phyloP scores from a whole-genome alignment of 139 green algal genomes.

The Volvox reticuliferus region DNA sequence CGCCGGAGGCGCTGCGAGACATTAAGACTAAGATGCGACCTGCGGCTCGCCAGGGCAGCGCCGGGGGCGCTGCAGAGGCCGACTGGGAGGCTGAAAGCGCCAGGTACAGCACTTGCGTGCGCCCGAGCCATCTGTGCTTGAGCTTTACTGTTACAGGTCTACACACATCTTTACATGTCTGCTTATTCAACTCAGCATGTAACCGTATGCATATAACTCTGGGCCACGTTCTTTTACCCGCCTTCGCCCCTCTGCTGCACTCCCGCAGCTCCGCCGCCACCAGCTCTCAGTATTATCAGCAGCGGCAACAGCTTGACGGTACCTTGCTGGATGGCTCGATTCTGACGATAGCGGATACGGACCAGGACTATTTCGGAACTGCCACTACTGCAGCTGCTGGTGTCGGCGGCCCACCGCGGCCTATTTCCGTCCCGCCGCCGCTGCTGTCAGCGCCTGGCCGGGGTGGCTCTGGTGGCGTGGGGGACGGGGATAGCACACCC shows the following conservation, averaged over 20 bases:
- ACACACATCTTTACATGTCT: too few relatives aligned
- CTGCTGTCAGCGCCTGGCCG: not conserved
- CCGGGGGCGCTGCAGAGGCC: not conserved
- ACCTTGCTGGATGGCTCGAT: not conserved
- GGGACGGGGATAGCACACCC: not conserved
- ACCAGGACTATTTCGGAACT: not conserved
- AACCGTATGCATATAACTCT: too few relatives aligned
- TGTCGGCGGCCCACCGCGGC: not conserved
- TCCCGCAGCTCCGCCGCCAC: too few relatives aligned
- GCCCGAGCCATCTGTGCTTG: too few relatives aligned
- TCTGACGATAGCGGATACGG: not conserved
- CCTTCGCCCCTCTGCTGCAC: too few relatives aligned
- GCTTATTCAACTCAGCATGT: too few relatives aligned
- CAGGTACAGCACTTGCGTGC: conserved; percentile 6
- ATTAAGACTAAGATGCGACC: conserved; percentile 24
- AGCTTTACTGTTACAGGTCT: too few relatives aligned
- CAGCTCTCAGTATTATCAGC: too few relatives aligned
- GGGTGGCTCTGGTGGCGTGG: not conserved
- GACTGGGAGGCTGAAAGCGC: not conserved
- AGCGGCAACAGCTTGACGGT: not conserved
- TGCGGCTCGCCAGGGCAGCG: not conserved
- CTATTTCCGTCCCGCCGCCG: not conserved
- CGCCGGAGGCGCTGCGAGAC: conserved; percentile 29
- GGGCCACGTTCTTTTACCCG: too few relatives aligned
- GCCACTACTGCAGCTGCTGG: not conserved